A percentile compares a stretch with the other conserved stretches of the same genome.
These are phyloP conservation scores for Salvia hispanica DNA, from an alignment of 257 asterid genomes.

Conservation along the genomic window DNA sequence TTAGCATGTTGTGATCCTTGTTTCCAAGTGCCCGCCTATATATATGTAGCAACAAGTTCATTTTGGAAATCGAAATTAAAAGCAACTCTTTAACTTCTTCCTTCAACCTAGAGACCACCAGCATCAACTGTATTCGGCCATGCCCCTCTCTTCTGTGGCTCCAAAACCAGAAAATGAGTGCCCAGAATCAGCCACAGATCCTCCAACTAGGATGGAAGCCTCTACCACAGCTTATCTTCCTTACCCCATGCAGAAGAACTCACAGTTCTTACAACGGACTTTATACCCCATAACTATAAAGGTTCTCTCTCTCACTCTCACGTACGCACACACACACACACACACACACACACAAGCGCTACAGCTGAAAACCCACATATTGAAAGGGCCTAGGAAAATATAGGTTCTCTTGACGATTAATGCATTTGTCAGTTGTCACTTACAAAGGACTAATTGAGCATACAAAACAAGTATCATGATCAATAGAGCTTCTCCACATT, in stretches of 20 bases:
- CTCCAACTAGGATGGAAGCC: constrained; percentile 37
- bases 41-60: constrained; percentile 54
- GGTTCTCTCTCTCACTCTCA: constrained; percentile 46
- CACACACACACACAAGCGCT: constrained; percentile 11
- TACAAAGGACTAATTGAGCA: not conserved
- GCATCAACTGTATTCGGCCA: constrained; percentile 39
- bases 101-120: constrained; percentile 32
- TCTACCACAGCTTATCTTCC: constrained; percentile 37
- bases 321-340: constrained; percentile 6
- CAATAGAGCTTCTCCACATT: not conserved
- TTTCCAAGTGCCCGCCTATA: constrained; percentile 42
- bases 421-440: not conserved
- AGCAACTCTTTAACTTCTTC: constrained; percentile 39
- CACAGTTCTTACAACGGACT: constrained; percentile 54
- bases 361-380: constrained; percentile 4
- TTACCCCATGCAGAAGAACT: constrained; percentile 44
- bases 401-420: no score
- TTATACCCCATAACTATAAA: constrained; percentile 65
- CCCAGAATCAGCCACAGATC: constrained; percentile 39
- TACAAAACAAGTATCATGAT: constrained; percentile 1
- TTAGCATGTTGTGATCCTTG: constrained; percentile 38
- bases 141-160: constrained; percentile 63
- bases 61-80: constrained; percentile 43
- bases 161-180: constrained; percentile 57
- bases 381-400: no score